phyloP scores from a whole-genome alignment of 148 eudicot species.

The Silene uniflora region DNA sequence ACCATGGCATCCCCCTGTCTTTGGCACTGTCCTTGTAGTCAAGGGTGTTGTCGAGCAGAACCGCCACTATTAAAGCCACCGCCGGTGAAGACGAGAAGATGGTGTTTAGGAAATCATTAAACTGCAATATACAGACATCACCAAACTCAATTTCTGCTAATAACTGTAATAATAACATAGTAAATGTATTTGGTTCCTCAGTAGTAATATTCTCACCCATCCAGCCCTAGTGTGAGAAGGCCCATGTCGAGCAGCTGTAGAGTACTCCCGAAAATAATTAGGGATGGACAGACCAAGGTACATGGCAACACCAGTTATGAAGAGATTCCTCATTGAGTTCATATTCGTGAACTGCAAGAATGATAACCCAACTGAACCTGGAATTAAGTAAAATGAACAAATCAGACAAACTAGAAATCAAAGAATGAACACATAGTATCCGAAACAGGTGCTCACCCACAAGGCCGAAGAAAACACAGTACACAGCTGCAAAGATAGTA shows the following conservation, averaged over 20 bases:
- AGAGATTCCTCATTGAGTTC: conserved; percentile 96
- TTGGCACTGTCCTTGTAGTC: conserved; percentile 84
- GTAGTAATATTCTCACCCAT: conserved; percentile 56
- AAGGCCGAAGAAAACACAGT: conserved; percentile 88
- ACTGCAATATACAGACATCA: conserved; percentile 48
- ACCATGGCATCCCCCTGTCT: conserved; percentile 92
- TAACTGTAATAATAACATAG: not conserved
- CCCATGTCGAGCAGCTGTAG: conserved; percentile 68
- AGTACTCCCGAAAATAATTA: conserved; percentile 82
- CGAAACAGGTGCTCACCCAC: conserved; percentile 53
- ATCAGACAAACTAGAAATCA: conserved; percentile 1
- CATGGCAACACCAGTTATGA: conserved; percentile 79
- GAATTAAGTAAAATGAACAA: not conserved
- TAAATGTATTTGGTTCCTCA: not conserved
- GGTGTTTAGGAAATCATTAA: conserved; percentile 88
- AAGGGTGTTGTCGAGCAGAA: conserved; percentile 91
- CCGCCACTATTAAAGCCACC: conserved; percentile 75
- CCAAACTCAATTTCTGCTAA: not conserved
- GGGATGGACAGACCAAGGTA: conserved; percentile 92
- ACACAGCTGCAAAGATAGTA: conserved; percentile 86
- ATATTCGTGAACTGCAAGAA: conserved; percentile 97
- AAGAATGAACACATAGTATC: not conserved
- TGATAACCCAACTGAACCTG: conserved; percentile 92
- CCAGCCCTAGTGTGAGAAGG: conserved; percentile 92
- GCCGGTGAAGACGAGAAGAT: conserved; percentile 87